Conservation (phyloP, 2,329 filamentous ascomycete species). For the Alternaria metachromatica region DNA sequence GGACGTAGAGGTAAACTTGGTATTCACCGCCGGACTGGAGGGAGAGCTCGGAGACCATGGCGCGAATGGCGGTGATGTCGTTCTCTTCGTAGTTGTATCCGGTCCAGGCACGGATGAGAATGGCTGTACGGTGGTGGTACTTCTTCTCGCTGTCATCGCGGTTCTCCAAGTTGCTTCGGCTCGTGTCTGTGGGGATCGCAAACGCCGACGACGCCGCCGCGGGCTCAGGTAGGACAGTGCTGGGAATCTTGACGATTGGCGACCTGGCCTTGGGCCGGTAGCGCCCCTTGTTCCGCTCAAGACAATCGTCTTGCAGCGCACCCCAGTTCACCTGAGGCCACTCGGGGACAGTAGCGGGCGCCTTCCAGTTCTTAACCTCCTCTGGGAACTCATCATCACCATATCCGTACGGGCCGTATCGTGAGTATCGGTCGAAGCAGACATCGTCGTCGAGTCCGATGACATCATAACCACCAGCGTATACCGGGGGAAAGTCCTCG, state of each 20-base stretch:
- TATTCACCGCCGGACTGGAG: slow-evolving; percentile 57
- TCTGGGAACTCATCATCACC: slow-evolving; percentile 58
- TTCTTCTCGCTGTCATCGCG: slow-evolving; percentile 30
- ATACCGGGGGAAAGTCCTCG: slow-evolving; percentile 46
- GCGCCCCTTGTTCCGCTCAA: slow-evolving; percentile 69
- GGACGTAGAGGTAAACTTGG: slow-evolving; percentile 56
- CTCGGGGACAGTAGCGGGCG: slow-evolving; percentile 51
- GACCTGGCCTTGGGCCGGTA: slow-evolving; percentile 56
- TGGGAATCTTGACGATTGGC: slow-evolving; percentile 36
- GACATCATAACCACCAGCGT: slow-evolving; percentile 48
- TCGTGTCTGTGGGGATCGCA: slow-evolving; percentile 35
- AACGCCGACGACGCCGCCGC: slow-evolving; percentile 38
- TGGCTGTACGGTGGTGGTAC: slow-evolving; percentile 54
- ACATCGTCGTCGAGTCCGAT: slow-evolving; percentile 58
- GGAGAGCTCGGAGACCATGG: slow-evolving; percentile 55
- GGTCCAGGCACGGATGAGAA: slow-evolving; percentile 56
- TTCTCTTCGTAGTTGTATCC: slow-evolving; percentile 57
- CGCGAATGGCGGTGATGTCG: slow-evolving; percentile 54
- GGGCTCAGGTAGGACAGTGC: slow-evolving; percentile 33
- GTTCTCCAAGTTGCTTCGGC: slow-evolving; percentile 37
- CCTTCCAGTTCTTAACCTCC: slow-evolving; percentile 53
- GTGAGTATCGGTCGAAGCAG: slow-evolving; percentile 66
- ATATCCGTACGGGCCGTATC: slow-evolving; percentile 64
- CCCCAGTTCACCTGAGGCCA: slow-evolving; percentile 76
- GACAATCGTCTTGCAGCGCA: slow-evolving; percentile 70